Evolutionary conservation across 2,329 filamentous ascomycete genomes (phyloP).

Genomic region (Cercospora sojina): DNA sequence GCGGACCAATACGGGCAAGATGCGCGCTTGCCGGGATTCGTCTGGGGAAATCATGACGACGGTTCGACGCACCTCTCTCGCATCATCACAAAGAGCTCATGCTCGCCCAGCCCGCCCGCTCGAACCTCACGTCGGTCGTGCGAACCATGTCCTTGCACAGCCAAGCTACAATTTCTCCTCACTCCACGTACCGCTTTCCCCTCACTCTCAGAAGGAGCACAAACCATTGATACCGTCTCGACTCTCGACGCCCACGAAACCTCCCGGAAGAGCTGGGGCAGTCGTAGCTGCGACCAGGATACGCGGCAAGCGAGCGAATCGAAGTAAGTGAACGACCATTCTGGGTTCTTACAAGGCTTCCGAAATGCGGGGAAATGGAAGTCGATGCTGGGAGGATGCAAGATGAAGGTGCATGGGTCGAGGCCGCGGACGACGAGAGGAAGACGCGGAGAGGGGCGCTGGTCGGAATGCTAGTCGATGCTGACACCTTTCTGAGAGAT

Average conservation of each 20-base stretch:
- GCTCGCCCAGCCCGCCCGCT: not conserved
- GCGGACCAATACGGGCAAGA: not conserved
- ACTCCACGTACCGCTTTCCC: conserved; percentile 14
- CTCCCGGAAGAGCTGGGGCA: not conserved
- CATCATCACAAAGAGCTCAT: not conserved
- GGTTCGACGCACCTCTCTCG: not conserved
- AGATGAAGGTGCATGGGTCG: conserved; percentile 5
- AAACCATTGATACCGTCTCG: not conserved
- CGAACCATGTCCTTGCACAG: conserved; percentile 13
- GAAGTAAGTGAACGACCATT: conserved; percentile 6
- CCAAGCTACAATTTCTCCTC: conserved; percentile 13
- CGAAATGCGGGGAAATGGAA: conserved; percentile 15
- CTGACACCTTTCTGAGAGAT: conserved; percentile 11
- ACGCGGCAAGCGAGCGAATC: conserved; percentile 12
- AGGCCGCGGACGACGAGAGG: not conserved
- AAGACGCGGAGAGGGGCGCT: not conserved
- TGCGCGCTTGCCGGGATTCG: not conserved
- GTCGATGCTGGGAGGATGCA: not conserved
- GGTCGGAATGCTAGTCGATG: not conserved
- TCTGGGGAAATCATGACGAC: conserved; percentile 15
- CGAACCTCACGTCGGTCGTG: not conserved
- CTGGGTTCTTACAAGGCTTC: not conserved
- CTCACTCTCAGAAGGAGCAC: not conserved
- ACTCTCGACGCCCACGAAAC: not conserved
- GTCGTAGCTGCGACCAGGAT: conserved; percentile 3